Percentiles rank a stretch among this genome's conserved stretches.
Evolutionary conservation across 768 basidiomycete species (phyloP).

Genomic region (Fibroporia radiculosa): DNA sequence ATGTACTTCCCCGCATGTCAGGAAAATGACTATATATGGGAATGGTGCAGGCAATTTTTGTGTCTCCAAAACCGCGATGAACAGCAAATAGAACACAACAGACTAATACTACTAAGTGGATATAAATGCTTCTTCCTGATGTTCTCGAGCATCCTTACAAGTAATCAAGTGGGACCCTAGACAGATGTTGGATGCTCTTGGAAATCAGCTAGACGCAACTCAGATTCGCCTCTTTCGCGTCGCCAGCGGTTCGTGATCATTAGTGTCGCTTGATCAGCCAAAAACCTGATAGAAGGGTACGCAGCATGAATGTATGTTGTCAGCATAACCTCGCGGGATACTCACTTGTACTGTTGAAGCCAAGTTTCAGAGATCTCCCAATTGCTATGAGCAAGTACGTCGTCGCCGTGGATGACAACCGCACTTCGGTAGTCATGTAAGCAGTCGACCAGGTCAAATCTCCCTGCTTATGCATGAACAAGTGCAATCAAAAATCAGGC

Average conservation of each 20-base stretch:
- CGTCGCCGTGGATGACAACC: slow-evolving; percentile 80
- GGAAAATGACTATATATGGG: too few species aligned
- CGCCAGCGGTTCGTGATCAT: slow-evolving; percentile 83
- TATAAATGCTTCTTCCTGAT: too few species aligned
- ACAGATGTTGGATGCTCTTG: too few species aligned
- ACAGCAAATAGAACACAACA: too few species aligned
- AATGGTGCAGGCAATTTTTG: too few species aligned
- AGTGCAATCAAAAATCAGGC: not conserved
- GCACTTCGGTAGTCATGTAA: slow-evolving; percentile 62
- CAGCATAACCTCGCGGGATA: slow-evolving; percentile 4
- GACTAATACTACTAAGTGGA: too few species aligned
- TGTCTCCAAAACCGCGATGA: too few species aligned
- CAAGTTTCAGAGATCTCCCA: slow-evolving; percentile 88
- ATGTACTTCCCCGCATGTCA: too few species aligned
- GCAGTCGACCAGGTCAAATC: slow-evolving; percentile 75
- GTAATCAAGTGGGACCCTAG: not conserved
- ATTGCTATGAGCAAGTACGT: slow-evolving; percentile 80
- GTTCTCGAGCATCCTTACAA: not conserved
- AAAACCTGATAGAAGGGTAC: slow-evolving; percentile 41
- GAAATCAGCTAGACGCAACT: slow-evolving; percentile 53
- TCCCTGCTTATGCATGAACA: slow-evolving; percentile 36
- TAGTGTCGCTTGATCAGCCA: slow-evolving; percentile 68
- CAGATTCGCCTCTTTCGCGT: slow-evolving; percentile 69
- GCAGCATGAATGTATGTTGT: not conserved
- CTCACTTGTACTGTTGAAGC: slow-evolving; percentile 76